Percentiles rank a stretch among this genome's conserved stretches.
phyloP scores from a whole-genome alignment of 805 yeast species.

The Candida dajiaensis region DNA sequence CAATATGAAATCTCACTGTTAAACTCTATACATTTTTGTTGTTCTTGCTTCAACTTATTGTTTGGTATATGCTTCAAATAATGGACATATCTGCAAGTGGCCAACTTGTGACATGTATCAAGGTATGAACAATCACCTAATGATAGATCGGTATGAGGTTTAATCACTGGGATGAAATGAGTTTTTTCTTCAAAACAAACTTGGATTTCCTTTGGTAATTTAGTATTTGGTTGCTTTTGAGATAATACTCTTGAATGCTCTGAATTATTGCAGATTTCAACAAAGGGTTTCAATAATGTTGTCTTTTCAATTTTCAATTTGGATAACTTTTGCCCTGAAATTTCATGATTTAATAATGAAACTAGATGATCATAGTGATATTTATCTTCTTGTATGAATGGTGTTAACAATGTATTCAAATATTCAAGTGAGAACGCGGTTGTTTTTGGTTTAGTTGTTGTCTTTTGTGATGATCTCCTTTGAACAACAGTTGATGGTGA shows the following conservation, averaged over 20 bases:
- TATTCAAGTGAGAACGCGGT: neutral
- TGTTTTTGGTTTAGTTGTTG: neutral
- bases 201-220: conserved; percentile 25
- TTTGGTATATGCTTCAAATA: conserved; percentile 45
- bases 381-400: conserved; percentile 3
- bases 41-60: conserved; percentile 18
- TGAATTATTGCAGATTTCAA: conserved; percentile 42
- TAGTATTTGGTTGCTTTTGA: conserved; percentile 15
- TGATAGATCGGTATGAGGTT: conserved; percentile 57
- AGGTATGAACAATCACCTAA: conserved; percentile 91
- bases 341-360: conserved; percentile 24
- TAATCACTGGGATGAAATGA: conserved; percentile 51
- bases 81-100: conserved; percentile 76
- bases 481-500: neutral
- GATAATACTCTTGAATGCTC: conserved; percentile 13
- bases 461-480: neutral
- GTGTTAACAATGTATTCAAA: conserved; percentile 4
- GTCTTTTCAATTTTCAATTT: conserved; percentile 34
- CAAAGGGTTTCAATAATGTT: conserved; percentile 37
- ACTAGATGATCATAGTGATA: conserved; percentile 10
- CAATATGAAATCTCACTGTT: conserved; percentile 17
- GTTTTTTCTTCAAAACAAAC: conserved; percentile 25
- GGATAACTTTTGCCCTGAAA: conserved; percentile 36
- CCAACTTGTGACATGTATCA: conserved; percentile 88
- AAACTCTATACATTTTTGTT: conserved; percentile 17